Base-by-base conservation (phyloP, 768 basidiomycete species). In the Tephrocybe sp. region DNA sequence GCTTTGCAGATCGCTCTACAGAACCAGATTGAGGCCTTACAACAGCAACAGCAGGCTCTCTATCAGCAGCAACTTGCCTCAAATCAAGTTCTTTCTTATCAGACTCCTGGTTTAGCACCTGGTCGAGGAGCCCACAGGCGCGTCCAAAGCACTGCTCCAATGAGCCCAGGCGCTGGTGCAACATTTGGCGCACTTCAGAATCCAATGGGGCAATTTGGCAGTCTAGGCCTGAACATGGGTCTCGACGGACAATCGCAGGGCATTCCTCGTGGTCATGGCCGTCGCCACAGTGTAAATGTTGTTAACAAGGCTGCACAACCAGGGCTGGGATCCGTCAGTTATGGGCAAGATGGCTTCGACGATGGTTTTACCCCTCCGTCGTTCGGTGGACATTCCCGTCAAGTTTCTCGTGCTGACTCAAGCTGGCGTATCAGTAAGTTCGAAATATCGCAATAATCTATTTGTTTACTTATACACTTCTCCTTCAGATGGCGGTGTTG, bases 1-100 rank as follows among this genome's bases (percentile, higher is more conserved):
- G 14, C 2, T 26, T 57, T 32, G 44, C 62, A 92, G 89, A 89
- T 95, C 62, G 91, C 91, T 39, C 64, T 96, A 50, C 93, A 95
- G 69, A 91, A 67, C 60, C 92, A 96, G 68, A 94, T 95, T 57
- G 92, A 93, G 70, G 87, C 80, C 4, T 72, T 96, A 52, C 89
- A 93, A 60, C 89, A 92, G 46, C 92, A 96, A 55, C 92, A 96
- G 59, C 88, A 92, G 58, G 89, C 84, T 20, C 78, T 96, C 33
- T 89, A 93, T 63, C 91, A 93, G 62, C 90, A 92, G 52, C 91
- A 95, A 59, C 77, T 96, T 49, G 92, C 89, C 1, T 92, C 90
- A 26, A 91, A 91, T 62, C 85, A 88, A 57, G 87, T 93, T 43
- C 71, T 92, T 42, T 87, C 88, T 34, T 83, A 85, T 65, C 87